These are phyloP conservation scores for Immersiella caudata DNA, from an alignment of 495 filamentous ascomycete species.

Conservation along the genomic window DNA sequence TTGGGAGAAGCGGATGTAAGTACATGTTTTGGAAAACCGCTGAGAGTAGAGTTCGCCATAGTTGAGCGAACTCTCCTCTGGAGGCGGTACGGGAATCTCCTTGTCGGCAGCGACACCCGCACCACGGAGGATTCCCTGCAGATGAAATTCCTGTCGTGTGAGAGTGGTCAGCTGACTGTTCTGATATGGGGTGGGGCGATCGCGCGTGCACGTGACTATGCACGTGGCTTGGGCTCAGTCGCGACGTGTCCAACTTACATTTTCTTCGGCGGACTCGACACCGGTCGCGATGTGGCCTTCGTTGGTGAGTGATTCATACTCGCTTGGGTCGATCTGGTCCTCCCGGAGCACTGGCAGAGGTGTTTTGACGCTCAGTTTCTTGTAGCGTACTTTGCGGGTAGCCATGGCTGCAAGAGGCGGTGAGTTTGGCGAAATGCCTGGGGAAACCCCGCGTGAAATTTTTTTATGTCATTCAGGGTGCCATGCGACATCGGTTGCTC, in stretches of 20 bases:
- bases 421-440: conserved; percentile 44
- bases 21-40: conserved; percentile 77
- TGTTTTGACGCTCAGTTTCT: conserved; percentile 89
- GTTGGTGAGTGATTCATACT: conserved; percentile 58
- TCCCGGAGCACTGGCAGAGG: conserved; percentile 83
- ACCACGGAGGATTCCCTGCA: conserved; percentile 87
- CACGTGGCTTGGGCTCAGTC: conserved; percentile 49
- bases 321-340: conserved; percentile 80
- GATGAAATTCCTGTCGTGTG: conserved; percentile 84
- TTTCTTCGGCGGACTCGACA: conserved; percentile 95
- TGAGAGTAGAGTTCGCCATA: conserved; percentile 88
- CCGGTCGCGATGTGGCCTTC: conserved; percentile 84
- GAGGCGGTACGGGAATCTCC: conserved; percentile 85
- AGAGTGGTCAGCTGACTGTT: conserved; percentile 33
- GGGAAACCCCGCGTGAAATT: conserved; percentile 54
- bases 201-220: conserved; percentile 53
- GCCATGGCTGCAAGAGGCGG: conserved; percentile 59
- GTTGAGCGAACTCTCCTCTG: conserved; percentile 72
- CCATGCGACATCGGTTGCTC: conserved; percentile 58
- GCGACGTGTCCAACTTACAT: conserved; percentile 69
- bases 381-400: conserved; percentile 76
- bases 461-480: conserved; percentile 49
- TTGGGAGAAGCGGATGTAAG: conserved; percentile 96
- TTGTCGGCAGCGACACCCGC: conserved; percentile 67
- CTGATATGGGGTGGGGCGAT: conserved; percentile 30